Base-by-base conservation (phyloP, 1,284 basidiomycete genomes). In the Calocybe gambosa region DNA sequence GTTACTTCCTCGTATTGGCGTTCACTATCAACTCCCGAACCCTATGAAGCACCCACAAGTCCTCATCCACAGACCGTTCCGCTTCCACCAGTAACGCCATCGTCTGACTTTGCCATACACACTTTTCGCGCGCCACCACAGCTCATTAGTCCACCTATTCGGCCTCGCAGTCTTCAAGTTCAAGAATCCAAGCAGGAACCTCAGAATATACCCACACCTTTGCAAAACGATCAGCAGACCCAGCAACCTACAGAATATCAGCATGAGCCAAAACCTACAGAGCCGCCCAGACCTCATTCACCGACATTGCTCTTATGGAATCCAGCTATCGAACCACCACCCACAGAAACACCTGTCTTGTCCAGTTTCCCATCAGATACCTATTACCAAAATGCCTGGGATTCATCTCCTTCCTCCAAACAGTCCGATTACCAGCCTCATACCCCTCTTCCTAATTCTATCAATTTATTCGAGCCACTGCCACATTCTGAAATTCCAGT, bases 331-430 rank as follows among this genome's bases (percentile, higher is more conserved):
- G 82, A 86, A 55, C 84, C 83, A 3, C 85, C 85, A n/a, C 83
- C 84, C n/a, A 80, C 69, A 35, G 68, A 62, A 33, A 63, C 69
- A 20, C 81, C 79, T 13, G 57, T 73, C 25, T 55, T 67, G 1
- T 74, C 73, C 49, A 66, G 72, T n/a, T 82, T 86, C 56, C 81
- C 82, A 20, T 54, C 68, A 9, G 74, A 83, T 51, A 82, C 82
- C 0, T 87, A 87, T 61, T 89, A 83, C 58, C 74, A 79, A 23
- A 87, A 88, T 58, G 69, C 75, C 26, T 89, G 86, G 87, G 84
- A 89, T 56, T 65, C 76, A 43, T 62, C 74, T 38, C 68, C 65
- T n/a, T n/a, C n/a, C 7, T 64, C 67, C 43, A 64, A 67, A 21
- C 62, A 61, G 25, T 63, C 68, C 47, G 66, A 71, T 53, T 70